A percentile compares a stretch with the other conserved stretches of the same genome.
Conservation (phyloP, 2,329 filamentous ascomycete species). For the Alternaria sp. region DNA sequence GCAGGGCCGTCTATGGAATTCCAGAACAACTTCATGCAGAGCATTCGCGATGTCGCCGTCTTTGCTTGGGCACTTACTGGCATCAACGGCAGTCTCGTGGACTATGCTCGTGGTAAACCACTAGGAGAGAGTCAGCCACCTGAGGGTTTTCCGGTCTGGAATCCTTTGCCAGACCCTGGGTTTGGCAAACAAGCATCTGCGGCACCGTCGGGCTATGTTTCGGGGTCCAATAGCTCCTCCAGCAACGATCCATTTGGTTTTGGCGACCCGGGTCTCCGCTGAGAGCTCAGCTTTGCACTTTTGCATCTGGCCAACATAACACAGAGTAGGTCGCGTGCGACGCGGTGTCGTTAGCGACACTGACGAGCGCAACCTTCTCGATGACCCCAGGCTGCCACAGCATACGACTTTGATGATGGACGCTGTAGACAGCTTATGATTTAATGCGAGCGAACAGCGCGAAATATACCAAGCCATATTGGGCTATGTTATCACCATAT, state of each 20-base stretch:
- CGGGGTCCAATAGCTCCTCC: slow-evolving; percentile 40
- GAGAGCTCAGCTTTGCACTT: slow-evolving; percentile 7
- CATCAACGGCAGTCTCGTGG: slow-evolving; percentile 76
- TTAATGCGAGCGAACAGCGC: slow-evolving; percentile 10
- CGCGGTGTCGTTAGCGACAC: not conserved
- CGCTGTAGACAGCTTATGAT: slow-evolving; percentile 9
- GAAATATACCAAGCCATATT: slow-evolving; percentile 22
- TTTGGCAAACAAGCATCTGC: slow-evolving; percentile 29
- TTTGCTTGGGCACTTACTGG: slow-evolving; percentile 84
- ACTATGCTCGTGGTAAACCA: slow-evolving; percentile 68
- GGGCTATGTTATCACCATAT: slow-evolving; percentile 20
- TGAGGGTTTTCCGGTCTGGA: slow-evolving; percentile 68
- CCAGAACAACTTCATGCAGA: slow-evolving; percentile 72
- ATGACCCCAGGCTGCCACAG: not conserved
- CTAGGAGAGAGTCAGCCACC: slow-evolving; percentile 68
- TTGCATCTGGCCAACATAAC: not conserved
- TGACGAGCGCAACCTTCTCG: not conserved
- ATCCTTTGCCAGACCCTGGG: slow-evolving; percentile 29
- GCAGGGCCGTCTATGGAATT: slow-evolving; percentile 51
- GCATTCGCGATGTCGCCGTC: slow-evolving; percentile 84
- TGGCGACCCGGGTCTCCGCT: slow-evolving; percentile 45
- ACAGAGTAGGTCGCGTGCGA: not conserved
- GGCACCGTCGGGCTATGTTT: slow-evolving; percentile 45
- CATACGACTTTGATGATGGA: slow-evolving; percentile 11
- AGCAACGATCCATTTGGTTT: slow-evolving; percentile 45